Evolutionary conservation across 2,329 filamentous ascomycete species (phyloP).

Genomic region (Colletotrichum filicis): DNA sequence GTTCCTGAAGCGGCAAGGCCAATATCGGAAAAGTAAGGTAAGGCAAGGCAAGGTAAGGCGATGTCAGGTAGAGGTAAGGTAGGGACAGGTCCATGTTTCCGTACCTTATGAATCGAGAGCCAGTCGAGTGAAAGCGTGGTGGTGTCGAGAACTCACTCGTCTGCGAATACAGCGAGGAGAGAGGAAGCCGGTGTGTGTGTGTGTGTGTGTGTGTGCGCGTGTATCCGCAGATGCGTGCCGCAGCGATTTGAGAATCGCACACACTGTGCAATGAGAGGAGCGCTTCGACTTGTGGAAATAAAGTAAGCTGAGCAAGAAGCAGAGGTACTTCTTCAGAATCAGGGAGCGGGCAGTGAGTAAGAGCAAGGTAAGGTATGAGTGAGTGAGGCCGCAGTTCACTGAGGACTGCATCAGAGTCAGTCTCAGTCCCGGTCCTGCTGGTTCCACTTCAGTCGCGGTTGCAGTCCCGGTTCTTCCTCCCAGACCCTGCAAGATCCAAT

Average conservation of each 20-base stretch:
- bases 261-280: background rate
- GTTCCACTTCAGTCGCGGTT: background rate
- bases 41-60: constrained; percentile 1
- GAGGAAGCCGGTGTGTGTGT: background rate
- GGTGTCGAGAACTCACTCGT: background rate
- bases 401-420: background rate
- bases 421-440: background rate
- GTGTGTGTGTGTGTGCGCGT: background rate
- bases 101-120: background rate
- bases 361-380: background rate
- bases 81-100: background rate
- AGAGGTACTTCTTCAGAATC: background rate
- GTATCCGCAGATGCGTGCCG: background rate
- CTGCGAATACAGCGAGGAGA: background rate
- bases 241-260: background rate
- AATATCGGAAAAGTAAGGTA: background rate
- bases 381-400: no score
- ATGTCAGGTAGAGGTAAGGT: constrained; percentile 2
- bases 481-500: background rate
- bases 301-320: background rate
- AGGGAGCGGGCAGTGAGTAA: background rate
- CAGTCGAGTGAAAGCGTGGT: background rate
- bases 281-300: background rate
- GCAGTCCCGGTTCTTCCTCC: background rate
- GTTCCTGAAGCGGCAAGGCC: background rate